Evolutionary conservation across 768 basidiomycete genomes (phyloP).

Genomic region (Leccinum subgranulosum): DNA sequence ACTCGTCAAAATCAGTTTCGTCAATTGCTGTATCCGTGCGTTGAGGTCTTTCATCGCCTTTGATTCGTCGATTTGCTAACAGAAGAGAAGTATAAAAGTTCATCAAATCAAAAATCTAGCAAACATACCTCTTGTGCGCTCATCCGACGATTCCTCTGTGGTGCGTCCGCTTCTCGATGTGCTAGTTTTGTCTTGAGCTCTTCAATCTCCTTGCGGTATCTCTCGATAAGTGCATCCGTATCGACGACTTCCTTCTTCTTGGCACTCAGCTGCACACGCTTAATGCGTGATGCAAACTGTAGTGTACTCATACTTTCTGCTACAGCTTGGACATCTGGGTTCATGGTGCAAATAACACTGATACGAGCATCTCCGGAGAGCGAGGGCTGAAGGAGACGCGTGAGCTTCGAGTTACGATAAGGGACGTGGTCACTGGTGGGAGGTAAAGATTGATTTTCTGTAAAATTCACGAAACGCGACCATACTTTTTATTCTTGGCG

Average conservation of each 20-base stretch:
- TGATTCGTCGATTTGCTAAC: conserved; percentile 78
- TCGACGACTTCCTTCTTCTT: conserved; percentile 94
- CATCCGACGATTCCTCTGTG: conserved; percentile 35
- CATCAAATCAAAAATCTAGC: background rate
- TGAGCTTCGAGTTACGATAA: conserved; percentile 93
- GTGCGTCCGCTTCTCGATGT: conserved; percentile 67
- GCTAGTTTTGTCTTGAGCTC: conserved; percentile 72
- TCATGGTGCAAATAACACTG: conserved; percentile 94
- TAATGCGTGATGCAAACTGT: conserved; percentile 87
- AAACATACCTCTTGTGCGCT: conserved; percentile 39
- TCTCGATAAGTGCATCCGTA: conserved; percentile 89
- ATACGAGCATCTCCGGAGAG: conserved; percentile 94
- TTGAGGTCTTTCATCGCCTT: conserved; percentile 84
- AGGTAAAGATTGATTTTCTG: background rate
- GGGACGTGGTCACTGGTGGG: conserved; percentile 77
- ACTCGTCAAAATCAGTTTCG: conserved; percentile 82
- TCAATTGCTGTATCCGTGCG: conserved; percentile 74
- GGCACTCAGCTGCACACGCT: conserved; percentile 83
- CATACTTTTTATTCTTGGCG: conserved; percentile 66
- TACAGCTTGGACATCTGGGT: conserved; percentile 76
- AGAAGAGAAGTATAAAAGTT: background rate
- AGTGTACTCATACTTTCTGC: conserved; percentile 86
- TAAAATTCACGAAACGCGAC: background rate
- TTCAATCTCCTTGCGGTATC: conserved; percentile 93
- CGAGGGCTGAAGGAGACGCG: conserved; percentile 91